Conservation (phyloP, 257 asterid species). For the Solanum sitiens region DNA sequence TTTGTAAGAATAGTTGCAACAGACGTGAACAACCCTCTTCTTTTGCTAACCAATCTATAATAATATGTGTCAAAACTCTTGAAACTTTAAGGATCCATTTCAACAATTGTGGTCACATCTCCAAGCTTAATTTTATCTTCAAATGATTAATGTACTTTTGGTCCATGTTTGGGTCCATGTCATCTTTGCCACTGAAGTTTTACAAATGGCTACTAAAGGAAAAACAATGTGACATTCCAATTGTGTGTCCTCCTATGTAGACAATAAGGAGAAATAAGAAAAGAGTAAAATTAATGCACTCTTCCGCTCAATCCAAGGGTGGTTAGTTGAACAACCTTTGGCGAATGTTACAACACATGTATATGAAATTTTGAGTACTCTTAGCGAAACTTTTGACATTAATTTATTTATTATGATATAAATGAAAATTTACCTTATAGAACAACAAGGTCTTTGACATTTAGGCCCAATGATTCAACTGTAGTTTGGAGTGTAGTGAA, state of each 20-base stretch:
- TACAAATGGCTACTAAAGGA: conserved; percentile 29
- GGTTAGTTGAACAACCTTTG: too few relatives aligned
- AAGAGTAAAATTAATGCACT: background rate
- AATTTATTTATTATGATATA: background rate
- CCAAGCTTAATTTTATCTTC: background rate
- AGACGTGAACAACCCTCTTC: conserved; percentile 31
- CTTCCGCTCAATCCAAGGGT: too few relatives aligned
- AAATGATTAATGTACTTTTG: conserved; percentile 4
- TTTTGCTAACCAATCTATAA: conserved; percentile 6
- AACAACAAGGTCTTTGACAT: conserved; percentile 35
- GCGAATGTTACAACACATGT: too few relatives aligned
- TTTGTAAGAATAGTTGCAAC: conserved; percentile 37
- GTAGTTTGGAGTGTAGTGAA: background rate
- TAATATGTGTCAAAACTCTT: conserved; percentile 13
- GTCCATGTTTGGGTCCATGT: conserved; percentile 36
- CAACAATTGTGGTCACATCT: conserved; percentile 16
- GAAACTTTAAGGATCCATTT: conserved; percentile 28
- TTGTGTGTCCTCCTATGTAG: conserved; percentile 41
- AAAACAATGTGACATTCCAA: conserved; percentile 46
- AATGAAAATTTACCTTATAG: conserved; percentile 33
- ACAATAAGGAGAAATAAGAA: background rate
- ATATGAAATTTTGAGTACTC: too few relatives aligned
- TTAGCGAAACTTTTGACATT: too few relatives aligned
- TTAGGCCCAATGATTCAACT: background rate
- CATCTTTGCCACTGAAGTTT: conserved; percentile 42